Conservation (phyloP, 139 green algal genomes). For the Cymbomonas tetramitiformis region DNA sequence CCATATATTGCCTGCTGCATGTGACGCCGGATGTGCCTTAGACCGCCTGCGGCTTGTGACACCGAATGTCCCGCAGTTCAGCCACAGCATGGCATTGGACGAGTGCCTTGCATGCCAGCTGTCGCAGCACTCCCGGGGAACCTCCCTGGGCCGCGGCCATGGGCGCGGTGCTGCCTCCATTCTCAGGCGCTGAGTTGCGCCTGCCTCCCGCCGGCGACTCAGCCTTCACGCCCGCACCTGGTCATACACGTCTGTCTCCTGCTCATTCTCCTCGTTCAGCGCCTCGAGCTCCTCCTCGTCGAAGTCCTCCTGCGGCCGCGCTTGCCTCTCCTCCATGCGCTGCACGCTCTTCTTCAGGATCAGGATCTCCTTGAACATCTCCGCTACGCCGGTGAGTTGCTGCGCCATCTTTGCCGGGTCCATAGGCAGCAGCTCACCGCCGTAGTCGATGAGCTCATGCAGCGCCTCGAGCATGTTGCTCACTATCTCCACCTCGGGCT, state of each 20-base stretch:
- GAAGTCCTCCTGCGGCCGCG: conserved; percentile 66
- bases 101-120: too few species aligned
- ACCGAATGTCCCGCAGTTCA: too few species aligned
- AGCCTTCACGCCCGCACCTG: conserved; percentile 13
- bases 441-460: conserved; percentile 10
- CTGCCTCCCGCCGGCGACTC: neutral
- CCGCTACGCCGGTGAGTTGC: conserved; percentile 38
- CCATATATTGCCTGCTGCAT: too few species aligned
- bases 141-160: too few species aligned
- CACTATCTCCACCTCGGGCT: conserved; percentile 32
- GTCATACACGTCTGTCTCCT: conserved; percentile 77
- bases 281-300: conserved; percentile 86
- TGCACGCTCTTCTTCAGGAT: conserved; percentile 29
- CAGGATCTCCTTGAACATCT: conserved; percentile 46
- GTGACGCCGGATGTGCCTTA: too few species aligned
- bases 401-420: conserved; percentile 13
- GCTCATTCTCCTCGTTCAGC: conserved; percentile 76
- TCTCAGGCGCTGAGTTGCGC: neutral
- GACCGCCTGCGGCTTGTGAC: too few species aligned
- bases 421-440: conserved; percentile 13
- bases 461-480: conserved; percentile 25
- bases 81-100: too few species aligned
- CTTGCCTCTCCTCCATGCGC: conserved; percentile 27
- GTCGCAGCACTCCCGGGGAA: too few species aligned
- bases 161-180: too few species aligned